Conservation (phyloP, 108 stramenopile species). For the Mayamaea pseudoterrestris region DNA sequence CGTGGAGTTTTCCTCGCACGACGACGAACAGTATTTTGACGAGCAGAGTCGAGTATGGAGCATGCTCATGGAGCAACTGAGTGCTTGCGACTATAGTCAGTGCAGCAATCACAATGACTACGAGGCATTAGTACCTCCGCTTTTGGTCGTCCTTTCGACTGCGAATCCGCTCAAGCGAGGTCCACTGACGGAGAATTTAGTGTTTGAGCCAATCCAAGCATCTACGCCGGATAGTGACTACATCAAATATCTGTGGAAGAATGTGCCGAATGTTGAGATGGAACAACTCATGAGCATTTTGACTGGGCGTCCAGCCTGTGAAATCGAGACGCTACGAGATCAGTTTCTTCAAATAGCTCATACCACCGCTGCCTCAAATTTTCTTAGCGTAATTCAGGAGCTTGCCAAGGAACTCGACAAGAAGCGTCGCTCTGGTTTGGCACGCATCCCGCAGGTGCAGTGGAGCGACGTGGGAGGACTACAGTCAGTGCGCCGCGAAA, state of each 20-base stretch:
- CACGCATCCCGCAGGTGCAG: slow-evolving; percentile 51
- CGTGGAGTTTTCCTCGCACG: slow-evolving; percentile 31
- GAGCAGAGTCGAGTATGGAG: slow-evolving; percentile 50
- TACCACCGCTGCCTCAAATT: no score
- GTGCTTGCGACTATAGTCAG: no score
- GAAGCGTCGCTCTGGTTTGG: slow-evolving; percentile 7
- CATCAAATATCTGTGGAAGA: slow-evolving; percentile 42
- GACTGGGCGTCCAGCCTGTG: no score
- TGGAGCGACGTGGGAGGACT: slow-evolving; percentile 97
- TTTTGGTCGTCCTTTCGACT: slow-evolving; percentile 54
- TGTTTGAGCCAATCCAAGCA: slow-evolving; percentile 30
- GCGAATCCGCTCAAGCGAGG: slow-evolving; percentile 30
- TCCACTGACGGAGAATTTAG: slow-evolving; percentile 34
- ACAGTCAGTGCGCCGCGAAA: slow-evolving; percentile 86
- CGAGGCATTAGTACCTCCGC: no score
- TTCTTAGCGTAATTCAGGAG: no score
- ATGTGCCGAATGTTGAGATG: no score
- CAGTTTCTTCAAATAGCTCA: no score
- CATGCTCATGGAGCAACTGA: slow-evolving; percentile 29
- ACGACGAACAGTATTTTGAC: slow-evolving; percentile 33
- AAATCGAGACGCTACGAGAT: no score
- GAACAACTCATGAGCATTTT: no score
- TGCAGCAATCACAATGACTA: no score
- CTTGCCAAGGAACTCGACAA: slow-evolving; percentile 23
- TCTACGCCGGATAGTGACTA: slow-evolving; percentile 42